Base-by-base conservation (phyloP, 352 stramenopile species). In the Phytophthora europaea region DNA sequence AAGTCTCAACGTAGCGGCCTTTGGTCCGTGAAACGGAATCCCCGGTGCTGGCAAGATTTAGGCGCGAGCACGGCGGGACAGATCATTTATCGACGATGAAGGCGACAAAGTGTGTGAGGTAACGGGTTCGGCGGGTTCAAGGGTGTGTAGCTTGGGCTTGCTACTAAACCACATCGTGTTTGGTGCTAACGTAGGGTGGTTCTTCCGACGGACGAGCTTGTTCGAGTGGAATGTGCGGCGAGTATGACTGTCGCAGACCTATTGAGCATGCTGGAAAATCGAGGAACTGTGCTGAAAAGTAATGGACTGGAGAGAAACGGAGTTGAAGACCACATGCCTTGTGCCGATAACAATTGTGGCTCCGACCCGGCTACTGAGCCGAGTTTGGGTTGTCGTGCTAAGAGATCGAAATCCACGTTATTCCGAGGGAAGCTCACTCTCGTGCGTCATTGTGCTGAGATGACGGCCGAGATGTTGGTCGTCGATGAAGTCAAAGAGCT, bases 191-290 rank as follows among this genome's bases (percentile, higher is more conserved):
- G 28, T 31, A 81, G 77, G 61, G 70, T 84, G 43, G 77, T 81
- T 61, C 73, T 81, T 22, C 77, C 73, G 23, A 75, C 77, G 22
- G 77, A 81, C 28, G 60, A 81, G 22, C 59, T 84, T 15, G 73
- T 84, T 64, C 73, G 73, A 40, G 67, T 81, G 40, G 65, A 77
- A 26, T 84, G 73, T 51, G 47, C n/a, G 18, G 34, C 61, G 26
- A 75, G 38, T 9, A 81, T 72, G 65, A 81, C 70, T 38, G 70
- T 78, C 43, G 59, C 65, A 15, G 73, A 78, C 50, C 51, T 81
- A 6, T 31, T 72, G 61, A 54, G 7, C 12, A 40, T 18, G 9
- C 16, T 81, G 56, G 63, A 60, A 53, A 78, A 72, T 16, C 73
- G 61, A 3, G 51, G 47, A 8, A 40, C 22, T 59, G 66, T 55